Conservation (phyloP, 495 filamentous ascomycete genomes). For the Penicillium nucicola region DNA sequence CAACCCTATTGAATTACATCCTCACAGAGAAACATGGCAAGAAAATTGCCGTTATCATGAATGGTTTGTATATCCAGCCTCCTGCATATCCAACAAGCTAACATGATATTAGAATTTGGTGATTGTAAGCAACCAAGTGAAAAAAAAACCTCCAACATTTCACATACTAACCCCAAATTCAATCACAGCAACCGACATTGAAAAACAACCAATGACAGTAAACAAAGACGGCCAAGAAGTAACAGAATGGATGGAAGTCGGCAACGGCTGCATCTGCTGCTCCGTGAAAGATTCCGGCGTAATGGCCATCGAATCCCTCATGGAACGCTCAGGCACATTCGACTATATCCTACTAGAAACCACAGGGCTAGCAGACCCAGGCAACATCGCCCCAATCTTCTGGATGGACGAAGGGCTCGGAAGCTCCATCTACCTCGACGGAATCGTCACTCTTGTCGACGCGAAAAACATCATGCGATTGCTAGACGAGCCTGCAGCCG, state of each 20-base stretch:
- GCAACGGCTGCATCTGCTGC: slow-evolving; percentile 97
- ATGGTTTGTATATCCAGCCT: slow-evolving; percentile 53
- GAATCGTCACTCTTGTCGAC: slow-evolving; percentile 94
- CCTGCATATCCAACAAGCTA: slow-evolving; percentile 6
- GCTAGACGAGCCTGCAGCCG: slow-evolving; percentile 69
- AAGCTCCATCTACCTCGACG: slow-evolving; percentile 92
- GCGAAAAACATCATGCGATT: slow-evolving; percentile 84
- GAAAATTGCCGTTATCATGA: slow-evolving; percentile 95
- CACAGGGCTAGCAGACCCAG: slow-evolving; percentile 91
- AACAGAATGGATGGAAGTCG: slow-evolving; percentile 92
- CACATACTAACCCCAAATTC: neutral
- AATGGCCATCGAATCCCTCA: slow-evolving; percentile 90
- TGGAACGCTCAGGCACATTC: slow-evolving; percentile 88
- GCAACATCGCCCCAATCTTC: slow-evolving; percentile 92
- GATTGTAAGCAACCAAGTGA: slow-evolving; percentile 62
- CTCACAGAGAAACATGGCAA: slow-evolving; percentile 91
- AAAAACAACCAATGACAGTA: slow-evolving; percentile 87
- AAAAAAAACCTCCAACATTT: neutral
- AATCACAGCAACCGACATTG: slow-evolving; percentile 76
- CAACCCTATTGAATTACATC: slow-evolving; percentile 93
- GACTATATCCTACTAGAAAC: slow-evolving; percentile 99
- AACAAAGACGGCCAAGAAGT: slow-evolving; percentile 81
- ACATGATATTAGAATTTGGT: slow-evolving; percentile 71
- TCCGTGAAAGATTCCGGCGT: slow-evolving; percentile 95
- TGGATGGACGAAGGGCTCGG: slow-evolving; percentile 96